Percentiles rank a stretch among this genome's conserved stretches.
Conservation (phyloP, 2,329 filamentous ascomycete genomes). For the Berkeleyomyces rouxiae region DNA sequence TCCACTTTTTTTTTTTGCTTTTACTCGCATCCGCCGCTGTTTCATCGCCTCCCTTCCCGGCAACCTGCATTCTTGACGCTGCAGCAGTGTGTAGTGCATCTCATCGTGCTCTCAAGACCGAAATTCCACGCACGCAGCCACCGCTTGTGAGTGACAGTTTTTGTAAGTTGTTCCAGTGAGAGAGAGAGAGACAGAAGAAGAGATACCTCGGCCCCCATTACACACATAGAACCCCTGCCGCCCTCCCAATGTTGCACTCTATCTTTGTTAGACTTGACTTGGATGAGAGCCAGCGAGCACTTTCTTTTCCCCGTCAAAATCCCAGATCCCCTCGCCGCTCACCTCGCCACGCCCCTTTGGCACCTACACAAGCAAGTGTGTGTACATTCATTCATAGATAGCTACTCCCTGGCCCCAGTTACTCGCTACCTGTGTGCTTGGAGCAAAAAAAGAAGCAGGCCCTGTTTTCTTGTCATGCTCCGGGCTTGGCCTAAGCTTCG, state of each 20-base stretch:
- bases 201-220: too few species aligned
- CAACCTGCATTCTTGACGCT: neutral
- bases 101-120: neutral
- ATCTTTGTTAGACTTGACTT: neutral
- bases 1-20: neutral
- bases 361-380: too few species aligned
- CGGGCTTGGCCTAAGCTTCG: neutral
- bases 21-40: neutral
- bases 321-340: neutral
- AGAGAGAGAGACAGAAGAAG: too few species aligned
- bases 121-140: neutral
- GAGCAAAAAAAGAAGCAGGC: neutral
- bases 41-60: neutral
- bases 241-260: neutral
- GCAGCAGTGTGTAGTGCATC: neutral
- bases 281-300: neutral
- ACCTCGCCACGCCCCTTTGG: neutral
- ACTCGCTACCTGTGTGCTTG: neutral
- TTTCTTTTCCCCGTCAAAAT: neutral
- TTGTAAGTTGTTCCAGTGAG: neutral
- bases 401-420: too few species aligned
- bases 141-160: neutral
- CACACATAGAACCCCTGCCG: neutral
- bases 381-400: too few species aligned
- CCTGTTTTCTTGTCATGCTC: neutral